Percentiles rank a stretch among this genome's conserved stretches.
Conservation (phyloP, 1,284 basidiomycete species). For the Trametes versicolor region DNA sequence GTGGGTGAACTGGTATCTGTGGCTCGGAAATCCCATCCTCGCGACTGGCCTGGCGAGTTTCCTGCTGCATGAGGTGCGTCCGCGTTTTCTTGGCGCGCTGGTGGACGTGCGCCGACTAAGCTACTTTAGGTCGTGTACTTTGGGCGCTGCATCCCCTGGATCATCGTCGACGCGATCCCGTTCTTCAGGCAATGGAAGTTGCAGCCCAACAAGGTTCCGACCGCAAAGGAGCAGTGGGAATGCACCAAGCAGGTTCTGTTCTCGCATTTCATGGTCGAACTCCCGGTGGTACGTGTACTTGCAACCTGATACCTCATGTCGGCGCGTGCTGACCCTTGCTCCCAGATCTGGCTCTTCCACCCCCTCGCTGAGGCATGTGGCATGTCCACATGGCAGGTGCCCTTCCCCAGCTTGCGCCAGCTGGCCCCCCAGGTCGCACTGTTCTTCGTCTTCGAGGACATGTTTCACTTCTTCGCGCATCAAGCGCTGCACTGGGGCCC, state of each 20-base stretch:
- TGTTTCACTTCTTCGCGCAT: conserved; percentile 92
- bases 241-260: conserved; percentile 96
- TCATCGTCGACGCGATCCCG: conserved; percentile 94
- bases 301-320: background rate
- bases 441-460: conserved; percentile 98
- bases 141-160: conserved; percentile 94
- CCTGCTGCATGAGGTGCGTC: conserved; percentile 88
- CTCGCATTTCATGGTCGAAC: conserved; percentile 96
- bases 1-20: conserved; percentile 89
- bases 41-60: conserved; percentile 97
- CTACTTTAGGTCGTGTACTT: conserved; percentile 89
- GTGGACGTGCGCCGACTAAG: background rate
- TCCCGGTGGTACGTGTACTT: conserved; percentile 74
- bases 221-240: conserved; percentile 89
- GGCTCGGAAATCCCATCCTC: conserved; percentile 90
- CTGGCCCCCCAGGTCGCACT: conserved; percentile 86
- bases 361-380: conserved; percentile 91
- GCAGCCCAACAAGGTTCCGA: conserved; percentile 88
- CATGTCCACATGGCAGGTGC: conserved; percentile 93
- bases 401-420: conserved; percentile 80
- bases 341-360: conserved; percentile 96
- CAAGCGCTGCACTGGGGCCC: conserved; percentile 90
- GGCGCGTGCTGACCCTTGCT: conserved; percentile 1
- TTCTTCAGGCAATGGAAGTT: conserved; percentile 97
- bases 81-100: background rate